Base-by-base conservation (phyloP, 192 early-diverging fungal species). In the Chytriomyces sp. region DNA sequence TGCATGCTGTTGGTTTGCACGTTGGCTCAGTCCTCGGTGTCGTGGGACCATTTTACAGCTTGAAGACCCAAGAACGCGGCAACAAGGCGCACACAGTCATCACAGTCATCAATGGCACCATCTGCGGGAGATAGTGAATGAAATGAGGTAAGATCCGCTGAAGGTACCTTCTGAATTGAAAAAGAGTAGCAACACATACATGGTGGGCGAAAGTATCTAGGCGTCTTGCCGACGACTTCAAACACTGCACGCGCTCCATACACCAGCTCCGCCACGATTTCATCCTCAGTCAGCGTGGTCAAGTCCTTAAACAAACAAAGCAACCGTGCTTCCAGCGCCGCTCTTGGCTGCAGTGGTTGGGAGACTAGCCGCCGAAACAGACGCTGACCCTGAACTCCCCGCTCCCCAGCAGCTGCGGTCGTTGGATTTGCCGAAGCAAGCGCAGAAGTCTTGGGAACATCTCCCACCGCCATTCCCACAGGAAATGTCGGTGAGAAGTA, bases 191-290 rank as follows among this genome's bases (percentile, higher is more conserved):
- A 35, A 35, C 2, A 35, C 35, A 4, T 35, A 79, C 86, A 89
- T 20, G 88, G 88, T 50, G 90, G 89, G 75, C 90, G 82, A 80
- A 89, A 87, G 69, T 82, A 86, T 61, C 78, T 83, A 24, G 89
- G 70, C 8, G 60, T 18, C 11, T 59, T 5, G 5, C 59, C 70
- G 46, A 44, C 8, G 13, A 72, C 70, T 72, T 72, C 35, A 64
- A 45, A 66, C 35, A 66, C 64, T n/a, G 67, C 82, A 23, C 79
- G 63, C 68, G 90, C 87, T 24, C 82, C 83, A 61, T 82, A 80
- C 62, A 87, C 86, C 53, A 90, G 77, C 76, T 92, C 90, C 23
- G 91, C 85, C 46, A 91, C 83, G 23, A 92, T 66, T 20, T 78
- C 63, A 60, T 84, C 79, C 49, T 87, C 89, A 0, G 72, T 26